Conservation (phyloP, 805 yeast species). For the Wickerhamiella alocasiicola region DNA sequence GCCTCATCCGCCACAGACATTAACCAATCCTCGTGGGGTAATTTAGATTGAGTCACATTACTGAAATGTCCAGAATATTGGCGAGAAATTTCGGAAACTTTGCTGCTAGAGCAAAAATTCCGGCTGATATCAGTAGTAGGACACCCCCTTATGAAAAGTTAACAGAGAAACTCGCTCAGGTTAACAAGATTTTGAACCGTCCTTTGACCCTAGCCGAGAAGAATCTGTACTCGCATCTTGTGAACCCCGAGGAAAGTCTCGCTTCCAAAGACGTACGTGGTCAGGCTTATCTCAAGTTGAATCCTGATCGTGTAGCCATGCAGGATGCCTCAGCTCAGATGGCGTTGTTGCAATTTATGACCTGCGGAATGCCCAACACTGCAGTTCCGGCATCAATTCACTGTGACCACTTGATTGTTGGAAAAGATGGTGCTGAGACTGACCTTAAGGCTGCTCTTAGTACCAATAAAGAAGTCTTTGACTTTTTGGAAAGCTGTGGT, state of each 20-base stretch:
- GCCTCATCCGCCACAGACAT: no score
- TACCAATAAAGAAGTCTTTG: conserved; percentile 89
- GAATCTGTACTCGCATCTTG: conserved; percentile 83
- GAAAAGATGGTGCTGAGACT: conserved; percentile 78
- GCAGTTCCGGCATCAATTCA: conserved; percentile 93
- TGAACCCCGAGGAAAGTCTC: conserved; percentile 74
- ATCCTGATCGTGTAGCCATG: conserved; percentile 98
- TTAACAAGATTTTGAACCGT: conserved; percentile 50
- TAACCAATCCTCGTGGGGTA: no score
- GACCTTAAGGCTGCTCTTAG: conserved; percentile 74
- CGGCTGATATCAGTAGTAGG: conserved; percentile 51
- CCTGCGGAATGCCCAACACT: conserved; percentile 78
- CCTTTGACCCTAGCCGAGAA: conserved; percentile 94
- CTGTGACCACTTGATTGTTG: conserved; percentile 96
- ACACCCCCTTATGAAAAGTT: conserved; percentile 83
- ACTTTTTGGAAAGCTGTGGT: conserved; percentile 84
- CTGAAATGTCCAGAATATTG: conserved; percentile 7
- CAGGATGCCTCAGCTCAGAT: conserved; percentile 99
- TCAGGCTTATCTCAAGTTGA: conserved; percentile 73
- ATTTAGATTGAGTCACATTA: conserved; percentile 8
- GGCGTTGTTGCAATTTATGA: conserved; percentile 97
- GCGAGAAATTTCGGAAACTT: conserved; percentile 12
- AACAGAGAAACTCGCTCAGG: conserved; percentile 46
- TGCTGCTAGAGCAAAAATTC: conserved; percentile 30
- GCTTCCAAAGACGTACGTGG: conserved; percentile 61